These are phyloP conservation scores for Nicotiana paniculata DNA, from an alignment of 257 asterid genomes.

Conservation along the genomic window DNA sequence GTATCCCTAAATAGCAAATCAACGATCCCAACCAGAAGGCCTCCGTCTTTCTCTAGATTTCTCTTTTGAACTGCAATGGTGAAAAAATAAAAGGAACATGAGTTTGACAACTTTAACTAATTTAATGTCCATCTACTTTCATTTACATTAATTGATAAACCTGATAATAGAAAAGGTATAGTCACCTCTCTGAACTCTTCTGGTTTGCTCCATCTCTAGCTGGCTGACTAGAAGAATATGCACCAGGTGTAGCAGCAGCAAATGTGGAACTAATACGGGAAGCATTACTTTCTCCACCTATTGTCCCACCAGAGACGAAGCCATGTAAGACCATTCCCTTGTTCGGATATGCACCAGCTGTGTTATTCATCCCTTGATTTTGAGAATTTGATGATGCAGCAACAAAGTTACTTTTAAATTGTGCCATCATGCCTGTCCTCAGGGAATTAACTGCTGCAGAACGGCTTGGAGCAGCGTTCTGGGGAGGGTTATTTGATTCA, in stretches of 20 bases:
- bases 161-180: neutral
- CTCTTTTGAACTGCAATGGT: conserved; percentile 41
- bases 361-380: conserved; percentile 44
- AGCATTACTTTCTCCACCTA: conserved; percentile 64
- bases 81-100: neutral
- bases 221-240: conserved; percentile 20
- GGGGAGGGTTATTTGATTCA: conserved; percentile 41
- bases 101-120: neutral
- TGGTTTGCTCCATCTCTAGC: conserved; percentile 32
- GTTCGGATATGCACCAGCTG: conserved; percentile 32
- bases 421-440: conserved; percentile 75
- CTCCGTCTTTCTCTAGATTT: conserved; percentile 79
- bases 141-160: neutral
- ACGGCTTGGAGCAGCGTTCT: conserved; percentile 48
- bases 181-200: conserved; percentile 51
- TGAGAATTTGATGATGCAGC: conserved; percentile 83
- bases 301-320: conserved; percentile 94
- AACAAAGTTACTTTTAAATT: conserved; percentile 73
- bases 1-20: conserved; percentile 4
- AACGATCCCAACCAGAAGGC: conserved; percentile 96
- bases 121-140: neutral
- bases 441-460: conserved; percentile 61
- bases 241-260: conserved; percentile 33
- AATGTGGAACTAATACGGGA: conserved; percentile 32
- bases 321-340: conserved; percentile 61